A percentile compares a stretch with the other conserved stretches of the same genome.
Evolutionary conservation across 495 filamentous ascomycete genomes (phyloP).

Genomic region (Penicillium mononematosum): DNA sequence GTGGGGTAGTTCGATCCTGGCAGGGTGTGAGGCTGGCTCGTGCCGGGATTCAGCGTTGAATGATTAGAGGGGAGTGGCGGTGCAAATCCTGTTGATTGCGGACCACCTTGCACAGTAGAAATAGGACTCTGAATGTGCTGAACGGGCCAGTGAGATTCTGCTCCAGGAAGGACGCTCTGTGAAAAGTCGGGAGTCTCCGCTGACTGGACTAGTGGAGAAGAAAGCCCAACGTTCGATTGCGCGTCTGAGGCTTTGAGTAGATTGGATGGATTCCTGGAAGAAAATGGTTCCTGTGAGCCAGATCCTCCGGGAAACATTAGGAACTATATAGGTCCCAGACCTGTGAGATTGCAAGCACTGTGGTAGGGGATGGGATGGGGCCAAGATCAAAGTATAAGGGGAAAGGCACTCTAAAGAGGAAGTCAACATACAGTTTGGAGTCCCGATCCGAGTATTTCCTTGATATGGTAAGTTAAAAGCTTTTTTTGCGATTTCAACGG

Average conservation of each 20-base stretch:
- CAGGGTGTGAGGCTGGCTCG: conserved; percentile 13
- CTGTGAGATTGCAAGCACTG: conserved; percentile 15
- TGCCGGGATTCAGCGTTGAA: conserved; percentile 16
- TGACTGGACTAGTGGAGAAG: conserved; percentile 19
- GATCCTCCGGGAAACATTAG: conserved; percentile 23
- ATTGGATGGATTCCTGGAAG: conserved; percentile 20
- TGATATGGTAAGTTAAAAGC: conserved; percentile 14
- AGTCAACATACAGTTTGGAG: conserved; percentile 21
- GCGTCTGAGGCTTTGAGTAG: conserved; percentile 13
- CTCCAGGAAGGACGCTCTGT: conserved; percentile 11
- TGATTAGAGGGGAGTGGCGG: conserved; percentile 11
- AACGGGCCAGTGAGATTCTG: conserved; percentile 18
- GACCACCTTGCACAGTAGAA: conserved; percentile 8
- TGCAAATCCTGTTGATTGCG: conserved; percentile 13
- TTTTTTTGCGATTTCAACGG: conserved; percentile 14
- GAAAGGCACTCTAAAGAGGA: conserved; percentile 7
- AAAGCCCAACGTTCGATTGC: conserved; percentile 3
- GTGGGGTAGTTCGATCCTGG: conserved; percentile 9
- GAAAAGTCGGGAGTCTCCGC: conserved; percentile 20
- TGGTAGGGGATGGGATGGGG: conserved; percentile 18
- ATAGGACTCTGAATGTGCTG: conserved; percentile 15
- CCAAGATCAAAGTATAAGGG: conserved; percentile 15
- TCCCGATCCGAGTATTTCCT: background rate
- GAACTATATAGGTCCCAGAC: conserved; percentile 22
- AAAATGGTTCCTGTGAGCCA: conserved; percentile 26